Base-by-base conservation (phyloP, 139 green algal genomes). In the Tetradesmus lagerheimii region DNA sequence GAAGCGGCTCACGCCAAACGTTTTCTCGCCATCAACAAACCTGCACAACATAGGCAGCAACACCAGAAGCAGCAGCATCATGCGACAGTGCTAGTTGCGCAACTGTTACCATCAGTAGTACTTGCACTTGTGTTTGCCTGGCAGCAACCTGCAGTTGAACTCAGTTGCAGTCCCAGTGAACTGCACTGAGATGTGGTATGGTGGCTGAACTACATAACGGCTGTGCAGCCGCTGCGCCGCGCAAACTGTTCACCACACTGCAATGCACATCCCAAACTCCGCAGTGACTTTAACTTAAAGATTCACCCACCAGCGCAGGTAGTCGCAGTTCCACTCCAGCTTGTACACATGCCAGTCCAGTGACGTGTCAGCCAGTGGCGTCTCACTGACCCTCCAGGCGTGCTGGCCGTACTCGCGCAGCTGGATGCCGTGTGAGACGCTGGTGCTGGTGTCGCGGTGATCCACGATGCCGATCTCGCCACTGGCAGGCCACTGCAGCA, bases 271-370 rank as follows among this genome's bases (percentile, higher is more conserved):
- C 11, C 45, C 45, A 18, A 66, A 25, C 15, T 5, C 15, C 15
- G 43, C 43, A 50, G 6, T 50, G 43, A 50, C 43, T 50, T 50
- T 50, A 9, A 50, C 14, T 66, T 23, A 66, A 29, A 5, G 15
- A 23, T 25, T 6, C 4, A 45, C 34, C 12, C 38, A 86, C 80
- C 80, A 86, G 31, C 80, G 29, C 47, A 86, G n/a, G 43, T 74
- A 86, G 31, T 86, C 80, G 31, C 80, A 86, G 43, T 86, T 71
- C 80, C 80, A 86, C 45, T 86, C 80, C 1, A 86, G 80, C 31
- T 71, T 86, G 43, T 75, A 86, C 29, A 31, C 38, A 27, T 86
- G 80, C 80, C 80, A 86, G 45, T 66, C 50, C 14, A 71, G 47
- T 34, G 80, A 29, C 14, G n/a, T 66, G n/a, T 86, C 80, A 71